Evolutionary conservation across 2,329 filamentous ascomycete species (phyloP).

Genomic region (Penicillium sp.): DNA sequence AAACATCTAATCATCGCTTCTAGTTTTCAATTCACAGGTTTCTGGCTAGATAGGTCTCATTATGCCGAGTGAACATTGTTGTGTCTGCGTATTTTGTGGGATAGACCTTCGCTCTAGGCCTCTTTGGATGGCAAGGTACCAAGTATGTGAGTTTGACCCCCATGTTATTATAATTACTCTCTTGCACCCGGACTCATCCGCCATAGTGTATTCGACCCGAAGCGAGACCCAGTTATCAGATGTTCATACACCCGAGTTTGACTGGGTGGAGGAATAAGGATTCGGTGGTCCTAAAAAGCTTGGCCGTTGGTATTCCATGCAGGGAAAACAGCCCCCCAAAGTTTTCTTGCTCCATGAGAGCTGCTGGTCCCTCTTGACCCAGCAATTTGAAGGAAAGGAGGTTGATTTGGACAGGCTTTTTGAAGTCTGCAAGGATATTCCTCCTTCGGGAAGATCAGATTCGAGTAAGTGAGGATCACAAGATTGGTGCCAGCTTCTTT

Average conservation of each 20-base stretch:
- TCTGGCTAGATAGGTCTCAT: neutral
- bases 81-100: neutral
- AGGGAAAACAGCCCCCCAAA: neutral
- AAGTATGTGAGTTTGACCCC: neutral
- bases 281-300: neutral
- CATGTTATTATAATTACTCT: neutral
- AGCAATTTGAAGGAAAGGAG: conserved; percentile 3
- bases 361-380: conserved; percentile 4
- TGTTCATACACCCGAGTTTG: neutral
- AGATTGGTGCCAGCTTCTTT: neutral
- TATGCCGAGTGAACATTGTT: neutral
- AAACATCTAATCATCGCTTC: neutral
- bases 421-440: conserved; percentile 2
- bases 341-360: conserved; percentile 4
- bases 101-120: neutral
- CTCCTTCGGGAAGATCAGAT: neutral
- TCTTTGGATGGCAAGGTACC: neutral
- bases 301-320: neutral
- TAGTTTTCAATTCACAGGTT: neutral
- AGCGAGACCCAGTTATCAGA: neutral
- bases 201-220: neutral
- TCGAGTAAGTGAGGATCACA: neutral
- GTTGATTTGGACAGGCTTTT: conserved; percentile 7
- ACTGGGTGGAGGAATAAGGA: neutral
- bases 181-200: neutral